Evolutionary conservation across 2,329 filamentous ascomycete genomes (phyloP), one percentile per base, ranked within the genome.

Genomic region (Erysiphe pulchra): DNA sequence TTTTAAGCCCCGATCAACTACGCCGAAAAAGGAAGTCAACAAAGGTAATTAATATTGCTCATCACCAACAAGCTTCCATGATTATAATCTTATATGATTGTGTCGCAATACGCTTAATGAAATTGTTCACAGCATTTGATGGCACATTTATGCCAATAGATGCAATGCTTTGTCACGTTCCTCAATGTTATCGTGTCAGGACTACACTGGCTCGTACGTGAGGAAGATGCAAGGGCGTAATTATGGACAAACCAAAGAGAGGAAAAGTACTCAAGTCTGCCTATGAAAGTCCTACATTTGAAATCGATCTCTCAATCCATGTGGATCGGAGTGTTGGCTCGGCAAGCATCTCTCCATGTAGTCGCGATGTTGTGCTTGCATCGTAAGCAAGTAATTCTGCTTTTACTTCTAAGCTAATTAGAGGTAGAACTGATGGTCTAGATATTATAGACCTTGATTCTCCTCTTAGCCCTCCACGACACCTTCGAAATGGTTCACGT

Each of bases 361-460:
- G 87, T 43, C 73, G 87, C 54, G 87, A 94, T 63, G 75, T 94
- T 47, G 86, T 87, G 33, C 68, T 94, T 51, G 87, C 85, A 46
- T 92, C 84, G 69, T 70, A 60, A 54, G 24, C 24, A 28, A 28
- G 65, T 57, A 31, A 30, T 13, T 39, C 32, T 5, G 28, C 12
- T 37, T 4, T 14, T 12, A 8, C 17, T 14, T 39, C 17, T 32
- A 36, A 38, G 14, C 47, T 53, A 41, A 54, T 41, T 42, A 28
- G n/a, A 37, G 39, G 42, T 48, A 57, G 55, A 11, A 83, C 82
- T 45, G 80, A 90, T 56, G 86, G 86, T 42, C 70, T 94, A 46
- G 79, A 87, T 57, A 84, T 94, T 53, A 86, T 94, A 56, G 86
- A 94, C 55, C 68, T 94, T 42, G 86, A 94, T 62, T 85, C 77